Evolutionary conservation across 1,139 yeast species (phyloP).

Genomic region (Suhomyces ambrosiae): DNA sequence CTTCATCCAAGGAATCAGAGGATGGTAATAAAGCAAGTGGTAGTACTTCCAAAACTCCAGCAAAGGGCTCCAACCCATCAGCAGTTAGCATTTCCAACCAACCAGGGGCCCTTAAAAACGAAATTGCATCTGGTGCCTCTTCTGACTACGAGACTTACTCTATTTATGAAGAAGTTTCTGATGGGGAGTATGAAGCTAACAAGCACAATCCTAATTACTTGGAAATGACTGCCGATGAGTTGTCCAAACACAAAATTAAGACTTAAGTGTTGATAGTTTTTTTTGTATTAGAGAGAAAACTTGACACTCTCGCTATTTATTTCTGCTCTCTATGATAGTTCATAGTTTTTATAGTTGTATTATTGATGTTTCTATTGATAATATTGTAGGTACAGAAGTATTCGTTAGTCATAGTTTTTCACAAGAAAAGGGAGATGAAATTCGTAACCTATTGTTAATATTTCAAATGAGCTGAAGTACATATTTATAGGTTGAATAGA

Average conservation of each 20-base stretch:
- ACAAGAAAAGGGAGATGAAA: too few relatives aligned
- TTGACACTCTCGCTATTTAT: constrained; percentile 2
- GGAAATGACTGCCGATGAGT: constrained; percentile 45
- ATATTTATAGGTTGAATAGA: too few relatives aligned
- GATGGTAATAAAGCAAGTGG: neutral
- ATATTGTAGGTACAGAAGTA: neutral
- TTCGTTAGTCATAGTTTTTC: too few relatives aligned
- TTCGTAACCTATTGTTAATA: too few relatives aligned
- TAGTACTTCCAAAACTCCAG: constrained; percentile 5
- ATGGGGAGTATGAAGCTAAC: constrained; percentile 47
- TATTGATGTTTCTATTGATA: constrained; percentile 5
- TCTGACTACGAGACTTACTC: constrained; percentile 37
- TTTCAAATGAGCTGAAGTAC: too few relatives aligned
- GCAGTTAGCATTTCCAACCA: constrained; percentile 14
- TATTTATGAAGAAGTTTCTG: constrained; percentile 55
- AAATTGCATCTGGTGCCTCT: constrained; percentile 15
- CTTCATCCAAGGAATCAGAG: constrained; percentile 10
- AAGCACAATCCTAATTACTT: constrained; percentile 52
- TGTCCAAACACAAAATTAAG: constrained; percentile 15
- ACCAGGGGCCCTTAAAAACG: constrained; percentile 14
- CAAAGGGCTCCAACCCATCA: constrained; percentile 3
- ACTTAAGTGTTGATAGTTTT: neutral
- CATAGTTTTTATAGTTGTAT: constrained; percentile 7
- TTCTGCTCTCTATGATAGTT: constrained; percentile 1
- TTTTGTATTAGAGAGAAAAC: constrained; percentile 1